Conservation (phyloP, 176 grass and related monocot species). For the Stipa capillata region DNA sequence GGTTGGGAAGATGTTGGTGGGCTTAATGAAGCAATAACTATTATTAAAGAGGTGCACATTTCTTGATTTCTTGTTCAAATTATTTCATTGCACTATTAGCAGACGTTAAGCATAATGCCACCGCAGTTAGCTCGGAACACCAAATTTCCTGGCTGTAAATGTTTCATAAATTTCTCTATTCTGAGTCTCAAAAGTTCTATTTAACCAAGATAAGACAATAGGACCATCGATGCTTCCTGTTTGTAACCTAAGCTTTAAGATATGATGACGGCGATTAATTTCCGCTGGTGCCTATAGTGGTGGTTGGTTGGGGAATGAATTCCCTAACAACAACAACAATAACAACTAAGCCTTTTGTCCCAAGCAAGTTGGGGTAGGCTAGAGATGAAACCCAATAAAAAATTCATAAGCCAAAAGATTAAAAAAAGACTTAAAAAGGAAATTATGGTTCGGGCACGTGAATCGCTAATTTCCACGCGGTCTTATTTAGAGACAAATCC, state of each 20-base stretch:
- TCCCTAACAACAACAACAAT: neutral
- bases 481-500: no score
- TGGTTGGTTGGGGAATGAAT: neutral
- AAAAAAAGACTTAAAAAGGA: no score
- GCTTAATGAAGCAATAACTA: constrained; percentile 62
- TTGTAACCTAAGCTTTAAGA: neutral
- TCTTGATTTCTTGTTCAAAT: neutral
- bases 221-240: neutral
- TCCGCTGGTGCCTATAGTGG: neutral
- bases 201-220: neutral
- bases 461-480: no score
- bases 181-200: neutral
- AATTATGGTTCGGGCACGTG: no score
- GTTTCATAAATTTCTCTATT: neutral
- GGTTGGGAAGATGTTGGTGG: constrained; percentile 95
- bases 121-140: neutral
- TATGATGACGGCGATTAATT: neutral
- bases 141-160: constrained; percentile 1
- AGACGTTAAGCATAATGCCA: neutral
- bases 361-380: no score
- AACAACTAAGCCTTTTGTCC: no score
- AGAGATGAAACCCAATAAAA: no score
- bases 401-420: no score
- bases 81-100: neutral
- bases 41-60: constrained; percentile 78